Evolutionary conservation across 306 rosid species (phyloP).

Genomic region (Canavalia ensiformis): DNA sequence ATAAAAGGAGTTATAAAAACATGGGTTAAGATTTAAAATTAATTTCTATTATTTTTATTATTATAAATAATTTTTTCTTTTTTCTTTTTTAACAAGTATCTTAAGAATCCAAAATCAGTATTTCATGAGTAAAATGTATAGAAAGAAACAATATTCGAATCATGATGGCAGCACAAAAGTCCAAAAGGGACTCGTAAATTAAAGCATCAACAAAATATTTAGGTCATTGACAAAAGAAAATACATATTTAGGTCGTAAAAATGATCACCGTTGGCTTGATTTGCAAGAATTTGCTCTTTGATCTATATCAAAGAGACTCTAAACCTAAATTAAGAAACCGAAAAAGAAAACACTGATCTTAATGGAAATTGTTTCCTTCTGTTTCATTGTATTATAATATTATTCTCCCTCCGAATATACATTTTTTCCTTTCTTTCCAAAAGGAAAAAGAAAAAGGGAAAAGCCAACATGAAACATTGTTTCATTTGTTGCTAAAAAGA

Average conservation of each 20-base stretch:
- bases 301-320: background rate
- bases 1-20: too few relatives aligned
- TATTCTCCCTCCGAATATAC: conserved; percentile 28
- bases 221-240: background rate
- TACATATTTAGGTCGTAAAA: background rate
- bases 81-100: too few relatives aligned
- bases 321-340: background rate
- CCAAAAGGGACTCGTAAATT: too few relatives aligned
- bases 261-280: background rate
- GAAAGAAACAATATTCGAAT: too few relatives aligned
- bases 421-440: background rate
- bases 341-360: background rate
- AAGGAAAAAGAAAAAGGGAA: background rate
- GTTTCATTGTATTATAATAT: background rate
- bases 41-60: too few relatives aligned
- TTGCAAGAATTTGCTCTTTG: background rate
- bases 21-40: too few relatives aligned
- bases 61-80: too few relatives aligned
- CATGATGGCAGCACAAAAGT: too few relatives aligned
- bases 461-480: background rate
- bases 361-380: background rate
- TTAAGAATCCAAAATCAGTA: too few relatives aligned
- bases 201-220: background rate
- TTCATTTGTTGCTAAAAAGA: conserved; percentile 9
- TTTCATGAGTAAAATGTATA: too few relatives aligned